Evolutionary conservation across 495 filamentous ascomycete species (phyloP), one percentile per base, ranked within the genome.

Genomic region (Clavariopsis aquatica): DNA sequence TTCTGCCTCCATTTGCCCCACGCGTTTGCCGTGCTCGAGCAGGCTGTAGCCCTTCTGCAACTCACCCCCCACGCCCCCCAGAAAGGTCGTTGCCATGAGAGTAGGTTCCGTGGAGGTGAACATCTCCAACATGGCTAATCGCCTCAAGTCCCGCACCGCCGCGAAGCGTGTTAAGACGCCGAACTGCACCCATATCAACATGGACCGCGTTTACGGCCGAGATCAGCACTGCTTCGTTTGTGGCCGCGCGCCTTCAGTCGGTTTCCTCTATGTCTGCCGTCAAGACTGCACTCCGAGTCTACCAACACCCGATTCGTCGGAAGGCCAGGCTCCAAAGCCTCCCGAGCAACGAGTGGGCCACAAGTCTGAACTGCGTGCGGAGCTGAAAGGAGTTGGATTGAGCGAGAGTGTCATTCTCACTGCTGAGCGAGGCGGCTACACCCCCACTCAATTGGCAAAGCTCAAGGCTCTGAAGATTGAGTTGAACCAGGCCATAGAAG

Each of bases 261-360:
- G 87, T 27, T 91, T 84, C 83, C 75, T 92, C 22, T 92, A 88
- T 64, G 71, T 77, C 46, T 92, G 90, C 71, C 81, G 77, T 5
- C 79, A 85, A 66, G 88, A 91, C 69, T 74, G 34, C 12, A 5
- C 9, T 17, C 7, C 56, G 15, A 46, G n/a, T 47, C 29, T 10
- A 13, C 4, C 19, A n/a, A 52, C 6, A 24, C n/a, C 20, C 41
- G 22, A 29, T 28, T 19, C 19, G 17, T 7, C n/a, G 10, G 2
- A 10, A 24, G 8, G 22, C n/a, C 22, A 15, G 19, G 47, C 4
- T 7, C 47, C 22, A 24, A 10, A 51, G 15, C n/a, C 1, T 34
- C 6, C 31, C 31, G 31, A 6, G 31, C 5, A 34, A 6, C 31
- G 6, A 5, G 34, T 10, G 28, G 24, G 22, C 12, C 19, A 17